phyloP scores from a whole-genome alignment of 257 asterid species.

The Solanum arcanum region DNA sequence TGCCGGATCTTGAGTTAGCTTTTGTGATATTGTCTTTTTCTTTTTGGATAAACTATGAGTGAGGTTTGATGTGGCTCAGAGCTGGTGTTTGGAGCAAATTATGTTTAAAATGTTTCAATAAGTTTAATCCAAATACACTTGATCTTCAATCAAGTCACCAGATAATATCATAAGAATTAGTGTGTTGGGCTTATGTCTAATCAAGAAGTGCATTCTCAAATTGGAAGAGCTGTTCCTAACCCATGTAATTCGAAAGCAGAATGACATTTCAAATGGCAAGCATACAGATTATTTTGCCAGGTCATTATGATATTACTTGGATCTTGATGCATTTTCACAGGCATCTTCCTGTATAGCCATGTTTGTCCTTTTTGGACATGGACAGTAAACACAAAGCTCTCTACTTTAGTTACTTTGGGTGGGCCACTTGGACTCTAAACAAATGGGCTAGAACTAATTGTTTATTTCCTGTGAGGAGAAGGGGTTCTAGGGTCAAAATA shows the following conservation, averaged over 20 bases:
- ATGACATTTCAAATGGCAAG: background rate
- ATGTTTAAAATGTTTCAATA: background rate
- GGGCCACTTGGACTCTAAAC: background rate
- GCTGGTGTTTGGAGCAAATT: background rate
- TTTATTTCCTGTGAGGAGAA: background rate
- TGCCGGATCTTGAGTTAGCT: background rate
- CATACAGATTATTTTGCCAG: background rate
- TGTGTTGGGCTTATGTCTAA: background rate
- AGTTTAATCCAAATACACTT: background rate
- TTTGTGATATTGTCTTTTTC: background rate
- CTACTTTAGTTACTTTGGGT: background rate
- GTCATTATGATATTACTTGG: background rate
- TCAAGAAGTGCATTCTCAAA: background rate
- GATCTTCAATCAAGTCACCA: background rate
- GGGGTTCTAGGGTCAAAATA: background rate
- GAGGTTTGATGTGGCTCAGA: background rate
- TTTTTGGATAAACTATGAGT: background rate
- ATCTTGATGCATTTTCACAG: background rate
- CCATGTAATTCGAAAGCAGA: background rate
- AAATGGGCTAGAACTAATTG: background rate
- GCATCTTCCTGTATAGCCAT: background rate
- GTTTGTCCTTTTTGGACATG: background rate
- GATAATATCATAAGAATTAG: background rate
- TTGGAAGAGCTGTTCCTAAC: background rate
- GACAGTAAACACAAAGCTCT: background rate